phyloP scores from a whole-genome alignment of 371 early-diverging fungal genomes.

The Rhizopus microsporus region DNA sequence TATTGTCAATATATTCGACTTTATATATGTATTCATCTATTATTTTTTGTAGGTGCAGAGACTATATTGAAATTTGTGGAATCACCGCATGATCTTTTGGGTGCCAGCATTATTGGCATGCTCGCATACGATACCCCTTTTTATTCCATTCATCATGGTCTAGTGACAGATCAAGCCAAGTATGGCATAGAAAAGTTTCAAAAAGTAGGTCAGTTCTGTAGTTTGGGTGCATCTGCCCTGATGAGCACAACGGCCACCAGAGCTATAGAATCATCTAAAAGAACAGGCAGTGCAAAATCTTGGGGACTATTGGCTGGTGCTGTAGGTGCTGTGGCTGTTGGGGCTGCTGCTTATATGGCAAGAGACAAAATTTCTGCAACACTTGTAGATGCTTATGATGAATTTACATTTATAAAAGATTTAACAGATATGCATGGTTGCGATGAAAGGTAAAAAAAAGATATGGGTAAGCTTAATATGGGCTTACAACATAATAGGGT shows the following conservation, averaged over 20 bases:
- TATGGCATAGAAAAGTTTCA: slow-evolving; percentile 9
- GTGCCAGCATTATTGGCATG: slow-evolving; percentile 51
- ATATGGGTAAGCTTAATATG: background rate
- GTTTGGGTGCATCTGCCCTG: slow-evolving; percentile 17
- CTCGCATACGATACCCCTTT: slow-evolving; percentile 67
- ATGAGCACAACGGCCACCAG: slow-evolving; percentile 10
- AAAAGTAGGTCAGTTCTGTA: slow-evolving; percentile 23
- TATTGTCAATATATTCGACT: background rate
- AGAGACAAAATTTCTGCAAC: slow-evolving; percentile 38
- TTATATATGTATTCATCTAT: background rate
- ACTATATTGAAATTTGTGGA: slow-evolving; percentile 40
- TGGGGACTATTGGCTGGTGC: slow-evolving; percentile 59
- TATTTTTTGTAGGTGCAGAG: slow-evolving; percentile 54
- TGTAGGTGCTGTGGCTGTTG: slow-evolving; percentile 54
- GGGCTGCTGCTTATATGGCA: slow-evolving; percentile 48
- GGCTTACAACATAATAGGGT: too few species aligned
- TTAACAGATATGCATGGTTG: slow-evolving; percentile 39
- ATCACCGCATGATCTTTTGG: slow-evolving; percentile 19
- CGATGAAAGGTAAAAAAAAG: slow-evolving; percentile 30
- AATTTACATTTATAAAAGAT: slow-evolving; percentile 55
- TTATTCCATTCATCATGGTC: slow-evolving; percentile 53
- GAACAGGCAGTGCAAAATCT: slow-evolving; percentile 8
- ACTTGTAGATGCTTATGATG: slow-evolving; percentile 45
- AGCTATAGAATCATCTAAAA: slow-evolving; percentile 8
- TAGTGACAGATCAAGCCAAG: slow-evolving; percentile 41